Evolutionary conservation across 1,284 basidiomycete genomes (phyloP).

Genomic region (Somion occarium): DNA sequence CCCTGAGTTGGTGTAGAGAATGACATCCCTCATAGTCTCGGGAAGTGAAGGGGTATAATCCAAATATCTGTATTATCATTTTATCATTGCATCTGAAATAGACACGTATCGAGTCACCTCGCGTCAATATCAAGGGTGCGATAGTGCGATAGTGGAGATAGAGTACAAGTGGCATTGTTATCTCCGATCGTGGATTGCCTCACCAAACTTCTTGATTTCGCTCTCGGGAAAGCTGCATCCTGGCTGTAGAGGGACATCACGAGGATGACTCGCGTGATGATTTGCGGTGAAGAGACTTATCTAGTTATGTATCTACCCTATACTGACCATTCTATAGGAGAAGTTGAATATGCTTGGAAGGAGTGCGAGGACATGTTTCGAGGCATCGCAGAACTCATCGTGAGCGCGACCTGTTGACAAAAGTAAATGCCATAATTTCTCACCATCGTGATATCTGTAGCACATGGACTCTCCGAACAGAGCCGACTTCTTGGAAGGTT

Average conservation of each 20-base stretch:
- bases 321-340: constrained; percentile 45
- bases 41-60: constrained; percentile 17
- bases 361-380: constrained; percentile 66
- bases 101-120: neutral
- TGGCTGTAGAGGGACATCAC: no score
- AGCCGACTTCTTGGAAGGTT: constrained; percentile 62
- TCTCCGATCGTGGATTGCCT: no score
- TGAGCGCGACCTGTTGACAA: constrained; percentile 37
- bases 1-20: no score
- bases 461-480: constrained; percentile 60
- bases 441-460: neutral
- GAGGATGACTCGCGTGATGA: constrained; percentile 18
- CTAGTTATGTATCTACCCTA: no score
- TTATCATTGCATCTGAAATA: neutral
- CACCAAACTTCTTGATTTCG: no score
- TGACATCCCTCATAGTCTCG: no score
- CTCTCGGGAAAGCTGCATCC: no score
- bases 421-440: neutral
- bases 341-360: constrained; percentile 76
- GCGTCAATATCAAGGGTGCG: neutral
- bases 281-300: constrained; percentile 14
- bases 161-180: no score
- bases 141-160: neutral
- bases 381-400: constrained; percentile 70
- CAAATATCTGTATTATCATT: neutral